Evolutionary conservation across 345 rosid genomes (phyloP), one percentile per base, ranked within the genome.

Genomic region (Xanthoceras sorbifolium): DNA sequence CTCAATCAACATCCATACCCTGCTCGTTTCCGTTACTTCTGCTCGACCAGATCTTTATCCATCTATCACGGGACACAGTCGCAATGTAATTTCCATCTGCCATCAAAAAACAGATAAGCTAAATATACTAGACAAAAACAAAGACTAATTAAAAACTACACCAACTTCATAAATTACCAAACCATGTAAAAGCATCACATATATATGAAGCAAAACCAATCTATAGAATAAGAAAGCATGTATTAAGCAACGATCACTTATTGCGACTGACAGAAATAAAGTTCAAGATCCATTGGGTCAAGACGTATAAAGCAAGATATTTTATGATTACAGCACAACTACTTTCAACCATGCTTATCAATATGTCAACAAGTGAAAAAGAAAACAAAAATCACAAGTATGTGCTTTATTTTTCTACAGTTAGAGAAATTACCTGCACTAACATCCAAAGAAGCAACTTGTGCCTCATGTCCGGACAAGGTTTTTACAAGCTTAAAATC

Each of bases 401-500:
- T 29, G 57, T 62, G 48, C 20, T 61, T 75, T n/a, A 75, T 14
- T 6, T 62, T 50, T 52, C 29, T 6, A 69, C 18, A 69, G 38
- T 48, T 42, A 75, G 25, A 75, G 60, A 76, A 76, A 68, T 69
- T 75, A 89, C 93, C 94, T 67, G 86, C 82, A 61, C 83, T 36
- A 52, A 93, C 77, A 84, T 93, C 97, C 70, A 91, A 32, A 50
- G 94, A 90, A 9, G 93, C 80, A 14, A 93, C 93, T 81, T 93
- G 91, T 23, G 94, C 89, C 87, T 96, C 98, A 40, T 93, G 99
- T 44, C 91, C 97, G 7, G 89, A 81, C 77, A 93, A 83, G 72
- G 89, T 84, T 81, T 85, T 96, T 14, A 93, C 91, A 57, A 89
- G 98, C 87, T 92, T 90, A 77, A 93, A 96, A 79, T 96, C 97